Percentiles rank a stretch among this genome's conserved stretches.
Evolutionary conservation across 768 basidiomycete genomes (phyloP).

Genomic region (Fomitopsis serialis): DNA sequence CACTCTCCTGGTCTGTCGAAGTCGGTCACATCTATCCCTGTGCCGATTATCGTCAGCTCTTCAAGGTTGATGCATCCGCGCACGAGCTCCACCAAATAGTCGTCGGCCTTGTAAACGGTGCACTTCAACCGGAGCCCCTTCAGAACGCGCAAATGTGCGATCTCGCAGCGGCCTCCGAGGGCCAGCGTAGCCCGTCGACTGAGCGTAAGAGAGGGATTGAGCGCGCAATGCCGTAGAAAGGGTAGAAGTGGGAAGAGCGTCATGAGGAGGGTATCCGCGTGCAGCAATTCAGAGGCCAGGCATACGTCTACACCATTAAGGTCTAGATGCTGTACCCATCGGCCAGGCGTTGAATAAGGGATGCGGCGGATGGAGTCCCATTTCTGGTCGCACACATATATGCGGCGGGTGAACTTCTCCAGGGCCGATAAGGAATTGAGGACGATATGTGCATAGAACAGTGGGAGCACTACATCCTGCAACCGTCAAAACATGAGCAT

Average conservation of each 20-base stretch:
- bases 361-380: slow-evolving; percentile 90
- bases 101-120: slow-evolving; percentile 30
- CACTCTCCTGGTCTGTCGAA: slow-evolving; percentile 24
- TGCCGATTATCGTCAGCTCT: slow-evolving; percentile 57
- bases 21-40: slow-evolving; percentile 51
- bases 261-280: slow-evolving; percentile 59
- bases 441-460: slow-evolving; percentile 54
- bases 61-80: slow-evolving; percentile 52
- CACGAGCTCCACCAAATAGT: slow-evolving; percentile 55
- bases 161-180: slow-evolving; percentile 47
- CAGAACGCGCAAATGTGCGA: slow-evolving; percentile 42
- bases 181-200: slow-evolving; percentile 55
- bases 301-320: slow-evolving; percentile 47
- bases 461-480: slow-evolving; percentile 62
- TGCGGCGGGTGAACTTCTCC: slow-evolving; percentile 50
- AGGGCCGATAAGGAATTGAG: slow-evolving; percentile 41
- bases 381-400: slow-evolving; percentile 60
- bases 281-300: slow-evolving; percentile 43
- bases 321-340: slow-evolving; percentile 79
- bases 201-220: slow-evolving; percentile 53
- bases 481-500: neutral
- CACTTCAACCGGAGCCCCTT: slow-evolving; percentile 45
- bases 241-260: slow-evolving; percentile 63
- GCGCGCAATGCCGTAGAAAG: slow-evolving; percentile 47
- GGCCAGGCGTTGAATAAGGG: slow-evolving; percentile 81